phyloP scores from a whole-genome alignment of 2,329 filamentous ascomycete species.

The Emergomyces pasteurianus region DNA sequence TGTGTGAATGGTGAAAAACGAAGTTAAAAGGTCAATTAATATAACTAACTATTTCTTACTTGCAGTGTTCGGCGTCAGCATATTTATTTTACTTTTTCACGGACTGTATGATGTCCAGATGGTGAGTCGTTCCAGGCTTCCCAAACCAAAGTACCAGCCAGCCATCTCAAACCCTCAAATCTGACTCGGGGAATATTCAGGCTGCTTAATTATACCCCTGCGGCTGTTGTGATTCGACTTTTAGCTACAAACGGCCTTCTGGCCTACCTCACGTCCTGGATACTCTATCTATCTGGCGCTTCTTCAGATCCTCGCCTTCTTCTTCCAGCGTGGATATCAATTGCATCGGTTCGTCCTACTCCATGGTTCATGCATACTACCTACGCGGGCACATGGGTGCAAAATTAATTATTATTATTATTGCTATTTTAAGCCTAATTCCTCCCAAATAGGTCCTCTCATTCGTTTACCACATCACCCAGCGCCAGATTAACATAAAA shows the following conservation, averaged over 20 bases:
- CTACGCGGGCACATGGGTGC: neutral
- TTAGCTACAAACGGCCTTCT: constrained; percentile 63
- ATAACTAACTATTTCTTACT: neutral
- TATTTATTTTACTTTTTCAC: constrained; percentile 76
- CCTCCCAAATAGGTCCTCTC: constrained; percentile 48
- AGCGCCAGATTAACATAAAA: constrained; percentile 67
- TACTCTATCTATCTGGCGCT: constrained; percentile 58
- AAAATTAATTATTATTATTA: too few species aligned
- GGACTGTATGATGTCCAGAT: constrained; percentile 74
- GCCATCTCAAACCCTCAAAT: neutral
- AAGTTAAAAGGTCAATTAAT: neutral
- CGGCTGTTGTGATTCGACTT: constrained; percentile 66
- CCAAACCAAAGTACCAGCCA: neutral
- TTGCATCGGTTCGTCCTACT: constrained; percentile 50
- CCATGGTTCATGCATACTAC: neutral
- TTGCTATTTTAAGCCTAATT: neutral
- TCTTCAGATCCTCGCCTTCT: constrained; percentile 59
- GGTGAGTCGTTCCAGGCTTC: constrained; percentile 37
- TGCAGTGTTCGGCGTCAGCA: constrained; percentile 60
- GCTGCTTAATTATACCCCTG: constrained; percentile 72
- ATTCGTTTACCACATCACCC: constrained; percentile 62
- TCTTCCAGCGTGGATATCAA: constrained; percentile 65
- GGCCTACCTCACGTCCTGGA: constrained; percentile 61
- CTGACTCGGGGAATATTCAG: constrained; percentile 29
- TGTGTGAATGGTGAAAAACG: neutral